Evolutionary conservation across 202 grass and related monocot genomes (phyloP), one percentile per base, ranked within the genome.

Genomic region (Thinopyrum obtusiflorum): DNA sequence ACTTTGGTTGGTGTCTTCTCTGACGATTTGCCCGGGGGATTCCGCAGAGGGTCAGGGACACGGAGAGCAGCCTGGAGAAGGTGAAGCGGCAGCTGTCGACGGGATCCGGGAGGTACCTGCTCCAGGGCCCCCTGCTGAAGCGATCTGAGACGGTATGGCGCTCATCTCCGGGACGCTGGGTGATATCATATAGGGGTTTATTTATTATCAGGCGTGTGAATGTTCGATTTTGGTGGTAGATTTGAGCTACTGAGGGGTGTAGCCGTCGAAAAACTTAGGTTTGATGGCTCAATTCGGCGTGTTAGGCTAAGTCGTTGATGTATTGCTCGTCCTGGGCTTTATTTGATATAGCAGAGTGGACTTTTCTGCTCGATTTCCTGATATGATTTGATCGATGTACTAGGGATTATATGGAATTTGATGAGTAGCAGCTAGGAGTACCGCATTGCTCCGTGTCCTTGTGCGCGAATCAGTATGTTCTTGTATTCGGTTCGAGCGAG

Each of bases 121-220:
- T 99, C 53, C 97, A 99, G 75, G 93, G 93, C 0, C 93, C 90
- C 68, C 85, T 97, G 90, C 83, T 94, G 24, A 99, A 99, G 90
- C 94, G 97, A 97, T 99, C 97, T 76, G 97, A 99, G 87, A 99
- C 97, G 87, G 97, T 98, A 87, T 79, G 65, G 11, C 47, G 79
- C 11, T 78, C 26, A 27, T 60, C 67, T 37, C 17, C 42, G 42
- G 15, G 20, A 7, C 11, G 17, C 28, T 36, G 66, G 27, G 27
- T 29, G 3, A 8, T 40, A 4, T 21, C 37, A 73, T 46, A 71
- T 2, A 12, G 28, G 31, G 68, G 37, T 80, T 84, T 37, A 25
- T 76, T 84, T 36, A 20, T 47, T 68, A 40, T 40, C 10, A 70
- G 51, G 14, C 25, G 11, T 44, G 11, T 57, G 18, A 27, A 36